Evolutionary conservation across 768 basidiomycete species (phyloP), one percentile per base, ranked within the genome.

Genomic region (Trametopsis cervina): DNA sequence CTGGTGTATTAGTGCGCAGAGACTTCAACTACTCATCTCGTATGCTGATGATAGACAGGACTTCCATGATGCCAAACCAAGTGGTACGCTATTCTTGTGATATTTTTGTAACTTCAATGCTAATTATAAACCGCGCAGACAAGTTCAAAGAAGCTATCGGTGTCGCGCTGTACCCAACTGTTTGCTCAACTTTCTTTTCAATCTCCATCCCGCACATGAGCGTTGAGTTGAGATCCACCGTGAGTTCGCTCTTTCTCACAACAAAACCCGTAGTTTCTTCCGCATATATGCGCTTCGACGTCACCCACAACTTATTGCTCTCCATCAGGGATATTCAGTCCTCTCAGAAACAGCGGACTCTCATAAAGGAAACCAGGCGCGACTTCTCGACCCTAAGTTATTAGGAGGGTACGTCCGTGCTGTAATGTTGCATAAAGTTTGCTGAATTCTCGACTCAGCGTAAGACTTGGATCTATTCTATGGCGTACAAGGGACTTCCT

Each of bases 401-500:
- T 57, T 83, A 37, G 78, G 81, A 55, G 73, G 78, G 81, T 79
- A 52, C 58, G 59, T 51, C 42, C 7, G 7, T 15, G n/a, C n/a
- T n/a, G n/a, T n/a, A 11, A 22, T 20, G 17, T 45, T 51, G 9
- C 9, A 18, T 6, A 6, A 24, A 33, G 38, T 29, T 33, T 13
- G 24, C 15, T 47, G 42, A 20, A 17, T 11, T 33, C 49, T 42
- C 45, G 35, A n/a, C 54, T 37, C 15, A 36, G 33, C 2, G 12
- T 35, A 24, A 15, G 47, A 54, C 65, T 84, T 17, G 83, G 82
- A 3, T 48, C 60, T 6, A 68, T 70, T 22, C 64, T 84, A 44
- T 71, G 70, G 27, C 63, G 67, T 35, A 74, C 72, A 18, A 72
- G 62, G 65, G 83, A 78, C 46, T 81, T 73, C 55, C 63, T 83